Base-by-base conservation (phyloP, 169 alveolate species). In the Blepharisma undulans region DNA sequence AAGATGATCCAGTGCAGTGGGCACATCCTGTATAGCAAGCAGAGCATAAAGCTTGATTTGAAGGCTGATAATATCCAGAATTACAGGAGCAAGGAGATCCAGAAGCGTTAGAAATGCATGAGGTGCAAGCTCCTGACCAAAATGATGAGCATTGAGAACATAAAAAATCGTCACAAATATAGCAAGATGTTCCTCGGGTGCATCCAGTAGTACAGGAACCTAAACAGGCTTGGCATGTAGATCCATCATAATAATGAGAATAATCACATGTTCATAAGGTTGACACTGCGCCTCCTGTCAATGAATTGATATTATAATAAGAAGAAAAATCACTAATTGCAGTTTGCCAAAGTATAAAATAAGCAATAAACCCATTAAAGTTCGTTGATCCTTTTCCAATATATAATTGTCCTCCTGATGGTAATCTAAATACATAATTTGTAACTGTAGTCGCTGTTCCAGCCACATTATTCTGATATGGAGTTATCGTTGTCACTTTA, bases 81-180 rank as follows among this genome's bases (percentile, higher is more conserved):
- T 32, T 36, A 14, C 86, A 78, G 8, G 60, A 21, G 18, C 86
- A 78, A 7, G 78, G 27, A 1, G 74, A 21, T 10, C 33, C 89
- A 29, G 86, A 78, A 29, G 86, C 86, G 27, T 78, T 78, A 27
- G 86, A 21, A 27, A 78, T 78, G 18, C 86, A 78, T 12, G 86
- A 29, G 10, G 34, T 32, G 60, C 86, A 78, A 78, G 86, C 6
- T 29, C 72, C 61, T 29, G 86, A 21, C 27, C 34, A n/a, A 22
- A 48, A 32, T 21, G 33, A 32, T 0, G 25, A n/a, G 76, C 89
- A 82, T 6, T 32, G 27, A 22, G 25, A 0, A 30, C 89, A 82
- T 48, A 36, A 29, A 82, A 82, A 82, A 60, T 82, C 89, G 27
- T 25, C 48, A 48, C 89, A 82, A 33, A 30, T n/a, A 27, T 82